Evolutionary conservation across 2,329 filamentous ascomycete species (phyloP), one percentile per base, ranked within the genome.

Genomic region (Monilinia fructigena): DNA sequence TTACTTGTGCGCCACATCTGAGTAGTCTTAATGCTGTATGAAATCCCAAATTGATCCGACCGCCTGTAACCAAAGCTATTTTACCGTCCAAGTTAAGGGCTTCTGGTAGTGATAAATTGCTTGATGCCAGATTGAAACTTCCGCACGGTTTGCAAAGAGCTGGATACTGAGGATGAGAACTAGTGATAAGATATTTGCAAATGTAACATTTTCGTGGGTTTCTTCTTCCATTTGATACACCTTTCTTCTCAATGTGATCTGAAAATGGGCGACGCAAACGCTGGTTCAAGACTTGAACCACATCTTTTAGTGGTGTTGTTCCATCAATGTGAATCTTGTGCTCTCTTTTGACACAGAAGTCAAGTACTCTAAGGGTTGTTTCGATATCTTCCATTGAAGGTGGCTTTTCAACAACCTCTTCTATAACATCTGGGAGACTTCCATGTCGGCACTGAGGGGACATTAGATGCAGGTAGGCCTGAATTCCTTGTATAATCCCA

Each of bases 81-180:
- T 59, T 55, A 14, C 69, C 66, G 3, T 59, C 23, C 18, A 70
- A 56, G 3, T 68, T 35, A 14, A 70, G 66, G n/a, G 60, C 66
- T n/a, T 56, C 16, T 2, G 68, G 68, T 31, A 69, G 63, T 45
- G 69, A 70, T 23, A 70, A 28, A 53, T 40, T 31, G 14, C 45
- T 55, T 50, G 68, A 69, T n/a, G 69, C 66, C 23, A 70, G 64
- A 47, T 70, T 70, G 60, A 69, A 70, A 45, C 63, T 53, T 48
- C 69, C 69, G 23, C 69, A 70, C 20, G 55, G 53, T n/a, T 67
- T 68, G n/a, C 69, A 70, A 5, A 69, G 61, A 20, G 68, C 66
- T 3, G 52, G 62, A 26, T 69, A 70, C 38, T 69, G 68, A 47
- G 61, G 61, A 40, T 70, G 69, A 23, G 50, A 55, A 35, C 10